phyloP scores from a whole-genome alignment of 192 early-diverging fungal species.

The Anaeromyces robustus region DNA sequence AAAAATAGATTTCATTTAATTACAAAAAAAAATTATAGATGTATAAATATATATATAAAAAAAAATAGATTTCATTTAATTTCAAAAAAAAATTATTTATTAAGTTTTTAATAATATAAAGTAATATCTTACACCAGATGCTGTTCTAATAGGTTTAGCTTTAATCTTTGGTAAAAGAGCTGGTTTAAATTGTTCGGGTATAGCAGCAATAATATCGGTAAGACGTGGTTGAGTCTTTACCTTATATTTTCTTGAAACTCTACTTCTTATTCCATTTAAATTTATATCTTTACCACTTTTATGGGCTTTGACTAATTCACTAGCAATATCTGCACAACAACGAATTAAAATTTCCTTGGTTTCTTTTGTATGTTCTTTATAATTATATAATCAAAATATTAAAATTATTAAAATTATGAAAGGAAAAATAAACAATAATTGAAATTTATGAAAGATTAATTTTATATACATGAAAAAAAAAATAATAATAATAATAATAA shows the following conservation, averaged over 20 bases:
- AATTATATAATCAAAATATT: no score
- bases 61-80: not conserved
- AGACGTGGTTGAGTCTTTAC: conserved; percentile 79
- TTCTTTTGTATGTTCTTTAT: not conserved
- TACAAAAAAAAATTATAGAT: no score
- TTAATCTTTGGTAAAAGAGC: conserved; percentile 72
- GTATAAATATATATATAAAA: no score
- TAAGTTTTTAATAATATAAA: no score
- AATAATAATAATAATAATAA: no score
- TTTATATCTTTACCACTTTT: conserved; percentile 60
- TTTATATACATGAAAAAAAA: no score
- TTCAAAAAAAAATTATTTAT: no score
- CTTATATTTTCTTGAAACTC: conserved; percentile 44
- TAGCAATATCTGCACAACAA: conserved; percentile 70
- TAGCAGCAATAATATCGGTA: conserved; percentile 95
- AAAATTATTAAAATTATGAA: no score
- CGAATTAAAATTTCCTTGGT: not conserved
- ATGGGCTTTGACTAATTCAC: conserved; percentile 62
- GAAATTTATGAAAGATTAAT: no score
- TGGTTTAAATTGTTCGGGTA: conserved; percentile 81
- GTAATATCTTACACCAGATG: conserved; percentile 52
- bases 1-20: no score
- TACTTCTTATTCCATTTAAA: conserved; percentile 67
- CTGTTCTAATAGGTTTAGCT: conserved; percentile 94
- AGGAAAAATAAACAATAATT: no score